phyloP scores from a whole-genome alignment of 345 rosid species.

The Citrus hindsii region DNA sequence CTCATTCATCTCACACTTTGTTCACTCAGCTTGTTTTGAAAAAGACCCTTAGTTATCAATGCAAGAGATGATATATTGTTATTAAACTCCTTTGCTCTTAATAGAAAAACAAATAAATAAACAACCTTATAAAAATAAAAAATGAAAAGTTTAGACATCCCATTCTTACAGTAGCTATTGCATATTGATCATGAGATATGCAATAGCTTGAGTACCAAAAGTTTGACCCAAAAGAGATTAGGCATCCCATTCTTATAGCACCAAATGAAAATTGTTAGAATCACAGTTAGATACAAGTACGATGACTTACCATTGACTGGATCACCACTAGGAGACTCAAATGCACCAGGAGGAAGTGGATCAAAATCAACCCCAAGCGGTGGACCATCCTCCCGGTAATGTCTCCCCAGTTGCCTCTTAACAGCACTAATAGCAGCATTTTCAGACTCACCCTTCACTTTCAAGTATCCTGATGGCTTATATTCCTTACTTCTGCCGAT shows the following conservation, averaged over 20 bases:
- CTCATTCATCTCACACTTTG: slow-evolving; percentile 2
- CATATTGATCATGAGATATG: background rate
- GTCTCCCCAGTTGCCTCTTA: slow-evolving; percentile 77
- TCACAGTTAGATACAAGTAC: slow-evolving; percentile 20
- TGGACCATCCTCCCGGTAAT: slow-evolving; percentile 83
- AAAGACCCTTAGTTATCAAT: background rate
- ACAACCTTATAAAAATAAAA: background rate
- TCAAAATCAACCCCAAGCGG: slow-evolving; percentile 71
- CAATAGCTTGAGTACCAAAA: background rate
- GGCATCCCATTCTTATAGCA: background rate
- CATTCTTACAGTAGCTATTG: too few species aligned
- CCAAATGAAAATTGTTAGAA: slow-evolving; percentile 13
- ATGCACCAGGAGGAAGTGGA: slow-evolving; percentile 83
- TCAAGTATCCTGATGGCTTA: slow-evolving; percentile 84
- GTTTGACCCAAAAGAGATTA: background rate
- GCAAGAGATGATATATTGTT: background rate
- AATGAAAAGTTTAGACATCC: background rate
- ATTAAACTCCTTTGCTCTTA: background rate
- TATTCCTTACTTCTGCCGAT: slow-evolving; percentile 36
- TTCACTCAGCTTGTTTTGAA: background rate
- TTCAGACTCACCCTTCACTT: slow-evolving; percentile 67
- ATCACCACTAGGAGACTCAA: slow-evolving; percentile 54
- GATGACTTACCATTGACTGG: slow-evolving; percentile 51
- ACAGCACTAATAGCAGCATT: slow-evolving; percentile 78
- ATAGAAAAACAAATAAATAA: too few species aligned